A percentile compares a stretch with the other conserved stretches of the same genome.
phyloP scores from a whole-genome alignment of 164 flowering plant genomes.

The Stephania yunnanensis region DNA sequence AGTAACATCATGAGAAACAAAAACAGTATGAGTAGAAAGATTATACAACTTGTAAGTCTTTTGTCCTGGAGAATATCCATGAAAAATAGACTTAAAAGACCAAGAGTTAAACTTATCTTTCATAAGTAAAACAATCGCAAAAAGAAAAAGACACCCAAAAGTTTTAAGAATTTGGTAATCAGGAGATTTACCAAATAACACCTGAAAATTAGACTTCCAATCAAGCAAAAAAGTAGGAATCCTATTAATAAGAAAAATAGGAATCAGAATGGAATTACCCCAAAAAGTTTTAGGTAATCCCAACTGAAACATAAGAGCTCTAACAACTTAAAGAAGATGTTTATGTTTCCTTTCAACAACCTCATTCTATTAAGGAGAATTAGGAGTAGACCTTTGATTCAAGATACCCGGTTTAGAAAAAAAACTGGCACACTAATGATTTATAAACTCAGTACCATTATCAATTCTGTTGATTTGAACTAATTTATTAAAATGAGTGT shows the following conservation, averaged over 20 bases:
- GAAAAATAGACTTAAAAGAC: neutral
- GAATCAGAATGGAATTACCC: too few relatives aligned
- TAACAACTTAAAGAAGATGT: neutral
- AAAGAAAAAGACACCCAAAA: neutral
- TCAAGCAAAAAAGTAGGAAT: too few relatives aligned
- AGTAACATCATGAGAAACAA: neutral
- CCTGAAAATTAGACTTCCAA: neutral
- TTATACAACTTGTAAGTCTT: neutral
- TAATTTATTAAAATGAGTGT: neutral
- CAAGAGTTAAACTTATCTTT: neutral
- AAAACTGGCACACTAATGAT: neutral
- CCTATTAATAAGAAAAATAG: too few relatives aligned
- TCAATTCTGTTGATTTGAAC: neutral
- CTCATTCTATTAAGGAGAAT: neutral
- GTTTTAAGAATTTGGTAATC: neutral
- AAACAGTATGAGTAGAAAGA: neutral
- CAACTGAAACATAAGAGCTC: neutral
- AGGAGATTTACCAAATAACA: neutral
- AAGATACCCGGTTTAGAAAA: neutral
- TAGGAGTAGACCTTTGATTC: neutral
- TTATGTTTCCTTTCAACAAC: neutral
- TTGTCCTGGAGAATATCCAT: constrained; percentile 2
- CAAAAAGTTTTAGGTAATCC: too few relatives aligned
- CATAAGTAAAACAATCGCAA: neutral
- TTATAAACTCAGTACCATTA: neutral